Evolutionary conservation across 2,329 filamentous ascomycete species (phyloP), one percentile per base, ranked within the genome.

Genomic region (Davidsoniella virescens): DNA sequence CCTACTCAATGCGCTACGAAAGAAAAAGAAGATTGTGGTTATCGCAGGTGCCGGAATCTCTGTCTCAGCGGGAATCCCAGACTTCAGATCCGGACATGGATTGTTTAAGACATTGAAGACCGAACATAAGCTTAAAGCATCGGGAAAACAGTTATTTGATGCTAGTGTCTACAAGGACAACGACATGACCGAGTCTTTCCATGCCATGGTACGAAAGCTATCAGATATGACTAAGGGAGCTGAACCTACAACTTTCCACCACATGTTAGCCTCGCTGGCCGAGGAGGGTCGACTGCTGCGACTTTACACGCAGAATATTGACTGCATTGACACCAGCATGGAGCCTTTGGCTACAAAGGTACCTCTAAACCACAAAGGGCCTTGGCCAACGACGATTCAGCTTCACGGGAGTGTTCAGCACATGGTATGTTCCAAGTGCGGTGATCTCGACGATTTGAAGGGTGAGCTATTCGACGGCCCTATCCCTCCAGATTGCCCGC

Each of bases 1-100:
- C 51, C 70, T 98, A 26, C 67, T 88, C 42, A 76, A 80, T 41
- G 81, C 80, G 20, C 66, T 98, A 51, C 82, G 83, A 59, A 87
- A 84, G 61, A 92, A 92, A 70, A 85, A 88, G 67, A 95, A 94
- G 69, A 94, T 98, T 62, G 87, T 98, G 33, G 86, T 96, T 47
- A 84, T 98, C 63, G 92, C 90, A 44, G 92, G 92, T 52, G 92
- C 92, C 56, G 92, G 92, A 55, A 98, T 98, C 59, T 96, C 92
- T 38, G 92, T 95, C 47, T 90, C 90, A 49, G 90, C 92, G 57
- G 92, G 92, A 55, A 93, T 98, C 59, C 92, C 92, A 58, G 92
- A 98, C 64, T 98, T 98, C 61, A 86, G 92, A 56, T 98, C 92
- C 4, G 81, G 85, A 9, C 82, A 80, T 53, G 92, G 92, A 47